Base-by-base conservation (phyloP, 352 stramenopile species). In the Pythium dissimile region DNA sequence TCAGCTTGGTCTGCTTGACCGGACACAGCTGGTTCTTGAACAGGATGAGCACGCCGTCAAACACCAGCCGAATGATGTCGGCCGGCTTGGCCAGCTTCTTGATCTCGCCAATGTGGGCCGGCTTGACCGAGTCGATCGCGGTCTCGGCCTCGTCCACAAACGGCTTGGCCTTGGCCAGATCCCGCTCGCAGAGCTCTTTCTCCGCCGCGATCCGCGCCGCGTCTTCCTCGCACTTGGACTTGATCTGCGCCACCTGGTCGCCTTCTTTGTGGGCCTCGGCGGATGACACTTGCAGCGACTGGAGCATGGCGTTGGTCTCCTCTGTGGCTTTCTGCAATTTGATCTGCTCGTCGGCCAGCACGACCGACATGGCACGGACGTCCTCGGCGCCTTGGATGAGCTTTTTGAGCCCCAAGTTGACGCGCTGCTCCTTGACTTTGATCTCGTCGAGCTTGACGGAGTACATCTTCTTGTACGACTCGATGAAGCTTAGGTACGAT, bases 31-130 rank as follows among this genome's bases (percentile, higher is more conserved):
- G 89, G 59, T 96, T 74, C 57, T 98, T 96, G 69, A 98, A 98
- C 15, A 99, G 64, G 60, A 99, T 98, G 12, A 99, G 64, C 55
- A 99, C 95, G 44, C 96, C 95, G 68, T 99, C 97, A 62, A 99
- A 98, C 37, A 99, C 95, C 1, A 99, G 73, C 32, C 97, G 97
- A 66, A 99, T 99, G 56, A 99, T 98, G 66, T 99, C 94, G n/a
- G 91, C 92, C 1, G 97, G 96, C 59, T 99, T 99, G 8, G 92
- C 86, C 1, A 99, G 80, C 64, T 98, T 98, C 77, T 99, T 99
- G 52, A 99, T 97, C 75, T 99, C 97, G 64, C 92, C 92, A 69
- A 99, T 98, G 66, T 99, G 92, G 6, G 90, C 89, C 9, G 95
- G 94, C 67, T 98, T 99, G 75, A 99, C 98, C 26, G 91, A 98